These are phyloP conservation scores for Paspalum vaginatum DNA, from an alignment of 176 grass and related monocot species.

Conservation along the genomic window DNA sequence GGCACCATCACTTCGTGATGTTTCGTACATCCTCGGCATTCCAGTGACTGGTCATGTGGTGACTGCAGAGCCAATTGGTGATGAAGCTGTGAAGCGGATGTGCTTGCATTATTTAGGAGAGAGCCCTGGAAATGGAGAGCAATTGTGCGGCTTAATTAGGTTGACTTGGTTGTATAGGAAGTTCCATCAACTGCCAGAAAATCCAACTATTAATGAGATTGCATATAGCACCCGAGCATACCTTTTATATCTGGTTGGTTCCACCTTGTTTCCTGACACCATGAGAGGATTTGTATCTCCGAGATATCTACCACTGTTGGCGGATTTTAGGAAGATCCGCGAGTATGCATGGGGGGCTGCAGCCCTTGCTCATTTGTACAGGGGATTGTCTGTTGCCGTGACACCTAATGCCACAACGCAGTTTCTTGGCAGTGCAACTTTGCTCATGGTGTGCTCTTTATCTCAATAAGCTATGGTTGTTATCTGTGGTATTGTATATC, in stretches of 20 bases:
- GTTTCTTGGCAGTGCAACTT: slow-evolving; percentile 63
- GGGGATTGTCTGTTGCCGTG: slow-evolving; percentile 63
- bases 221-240: slow-evolving; percentile 61
- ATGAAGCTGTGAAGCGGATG: slow-evolving; percentile 62
- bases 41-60: slow-evolving; percentile 64
- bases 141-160: slow-evolving; percentile 62
- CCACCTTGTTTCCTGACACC: slow-evolving; percentile 63
- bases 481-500: slow-evolving; percentile 20
- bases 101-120: slow-evolving; percentile 61
- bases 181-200: slow-evolving; percentile 56
- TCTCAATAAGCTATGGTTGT: slow-evolving; percentile 17
- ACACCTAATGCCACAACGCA: slow-evolving; percentile 65
- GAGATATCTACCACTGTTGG: slow-evolving; percentile 57
- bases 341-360: slow-evolving; percentile 67
- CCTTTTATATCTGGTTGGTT: slow-evolving; percentile 64
- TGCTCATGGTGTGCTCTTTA: slow-evolving; percentile 56
- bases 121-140: slow-evolving; percentile 58
- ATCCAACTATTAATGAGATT: slow-evolving; percentile 54
- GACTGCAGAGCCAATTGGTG: slow-evolving; percentile 50
- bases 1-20: slow-evolving; percentile 57
- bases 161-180: slow-evolving; percentile 68
- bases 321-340: slow-evolving; percentile 56
- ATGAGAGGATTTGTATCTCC: slow-evolving; percentile 68
- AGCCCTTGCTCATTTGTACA: slow-evolving; percentile 64
- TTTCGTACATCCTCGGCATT: slow-evolving; percentile 66